Evolutionary conservation across 139 green algal genomes (phyloP), one percentile per base, ranked within the genome.

Genomic region (Micromonas pusilla): DNA sequence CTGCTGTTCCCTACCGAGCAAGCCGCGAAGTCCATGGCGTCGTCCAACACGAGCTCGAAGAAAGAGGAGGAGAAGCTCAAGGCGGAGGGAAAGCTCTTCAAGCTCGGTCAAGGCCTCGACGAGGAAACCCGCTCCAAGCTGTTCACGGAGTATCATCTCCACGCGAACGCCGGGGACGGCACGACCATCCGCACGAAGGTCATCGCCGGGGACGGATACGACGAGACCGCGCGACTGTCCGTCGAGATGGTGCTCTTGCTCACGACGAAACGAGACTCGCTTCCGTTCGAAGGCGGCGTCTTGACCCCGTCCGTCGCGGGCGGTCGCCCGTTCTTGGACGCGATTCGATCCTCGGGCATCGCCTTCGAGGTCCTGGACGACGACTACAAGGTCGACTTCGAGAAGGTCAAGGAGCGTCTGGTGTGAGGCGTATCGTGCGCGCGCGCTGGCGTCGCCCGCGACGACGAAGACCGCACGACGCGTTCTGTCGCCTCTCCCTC

Each of bases 201-300:
- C 19, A 45, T 60, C 6, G 74, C 31, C 36, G 66, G 66, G 64
- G 74, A 80, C 30, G 74, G 52, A 3, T 80, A 80, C 74, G 74
- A 80, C n/a, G 74, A 80, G 30, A 80, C 74, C 74, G 74, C 52
- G 2, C 60, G 64, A 25, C 34, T 80, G 31, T 45, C 74, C 62
- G 53, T 80, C 23, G 74, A 80, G n/a, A n/a, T 80, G 31, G 62
- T 60, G 19, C 26, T 80, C 4, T 33, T 66, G 19, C 38, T 52
- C 23, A 31, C 36, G 25, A 31, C 39, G 5, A 28, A 73, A 1
- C 60, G 74, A n/a, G 64, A 73, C 31, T 28, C 57, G 34, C 63
- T 80, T 62, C 52, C 60, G 2, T 73, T 64, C 31, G 73, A 73
- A 26, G 74, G 74, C 2, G 74, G 74, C 16, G 74, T 80, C 3